phyloP scores from a whole-genome alignment of 2,329 filamentous ascomycete species.

The Rutstroemia sp. region DNA sequence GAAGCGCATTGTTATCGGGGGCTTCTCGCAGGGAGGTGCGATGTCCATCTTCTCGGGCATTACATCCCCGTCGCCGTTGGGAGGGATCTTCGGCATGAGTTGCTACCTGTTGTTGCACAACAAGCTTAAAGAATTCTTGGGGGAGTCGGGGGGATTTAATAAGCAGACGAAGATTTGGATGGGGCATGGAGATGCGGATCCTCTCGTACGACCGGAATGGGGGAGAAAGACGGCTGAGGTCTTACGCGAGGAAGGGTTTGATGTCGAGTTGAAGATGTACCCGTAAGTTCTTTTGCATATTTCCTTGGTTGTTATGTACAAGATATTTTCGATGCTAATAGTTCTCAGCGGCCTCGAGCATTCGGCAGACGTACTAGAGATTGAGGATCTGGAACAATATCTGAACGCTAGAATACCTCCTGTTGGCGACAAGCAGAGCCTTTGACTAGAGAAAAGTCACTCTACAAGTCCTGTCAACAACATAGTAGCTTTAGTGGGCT shows the following conservation, averaged over 20 bases:
- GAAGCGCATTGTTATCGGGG: constrained; percentile 77
- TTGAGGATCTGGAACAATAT: constrained; percentile 69
- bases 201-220: constrained; percentile 61
- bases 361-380: constrained; percentile 68
- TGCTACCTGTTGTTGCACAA: constrained; percentile 69
- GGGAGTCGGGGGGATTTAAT: constrained; percentile 49
- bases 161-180: constrained; percentile 79
- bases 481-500: constrained; percentile 2
- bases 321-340: neutral
- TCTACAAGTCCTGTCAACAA: neutral
- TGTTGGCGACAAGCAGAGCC: constrained; percentile 28
- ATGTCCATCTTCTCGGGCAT: constrained; percentile 77
- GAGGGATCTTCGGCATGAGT: constrained; percentile 81
- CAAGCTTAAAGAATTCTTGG: constrained; percentile 51
- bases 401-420: constrained; percentile 40
- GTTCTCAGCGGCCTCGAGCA: constrained; percentile 58
- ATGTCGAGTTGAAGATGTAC: constrained; percentile 72
- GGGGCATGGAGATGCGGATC: constrained; percentile 77
- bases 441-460: constrained; percentile 16
- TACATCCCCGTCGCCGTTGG: constrained; percentile 65
- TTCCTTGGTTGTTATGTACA: neutral
- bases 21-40: constrained; percentile 81
- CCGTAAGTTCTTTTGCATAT: constrained; percentile 40
- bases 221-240: constrained; percentile 60
- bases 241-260: constrained; percentile 62